phyloP scores from a whole-genome alignment of 2,329 filamentous ascomycete genomes.

The Fragosphaeria purpurea region DNA sequence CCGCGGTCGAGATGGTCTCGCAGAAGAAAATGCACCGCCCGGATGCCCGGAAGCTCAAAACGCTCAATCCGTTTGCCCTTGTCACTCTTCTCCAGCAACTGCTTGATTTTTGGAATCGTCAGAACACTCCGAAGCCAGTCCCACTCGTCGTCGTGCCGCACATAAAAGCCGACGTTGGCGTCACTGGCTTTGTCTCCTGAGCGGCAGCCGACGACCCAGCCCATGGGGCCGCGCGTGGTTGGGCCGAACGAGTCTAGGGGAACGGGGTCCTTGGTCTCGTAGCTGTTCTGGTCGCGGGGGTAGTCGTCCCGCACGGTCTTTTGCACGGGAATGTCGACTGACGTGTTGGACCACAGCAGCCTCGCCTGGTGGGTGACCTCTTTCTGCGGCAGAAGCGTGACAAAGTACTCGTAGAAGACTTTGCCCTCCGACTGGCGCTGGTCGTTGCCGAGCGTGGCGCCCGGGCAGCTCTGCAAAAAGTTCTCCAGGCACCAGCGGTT shows the following conservation, averaged over 20 bases:
- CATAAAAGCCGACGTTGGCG: constrained; percentile 36
- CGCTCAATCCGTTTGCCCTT: constrained; percentile 28
- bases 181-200: constrained; percentile 33
- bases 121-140: constrained; percentile 33
- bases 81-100: constrained; percentile 26
- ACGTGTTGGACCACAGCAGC: constrained; percentile 9
- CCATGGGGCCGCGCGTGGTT: constrained; percentile 13
- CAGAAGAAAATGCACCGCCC: constrained; percentile 11
- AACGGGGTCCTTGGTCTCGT: constrained; percentile 5
- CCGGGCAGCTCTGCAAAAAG: not conserved
- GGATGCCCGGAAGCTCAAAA: constrained; percentile 34
- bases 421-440: not conserved
- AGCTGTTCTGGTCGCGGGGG: constrained; percentile 1
- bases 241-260: constrained; percentile 4
- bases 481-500: no score
- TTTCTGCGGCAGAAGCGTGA: constrained; percentile 11
- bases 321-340: constrained; percentile 12
- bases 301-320: constrained; percentile 11
- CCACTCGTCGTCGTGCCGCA: constrained; percentile 31
- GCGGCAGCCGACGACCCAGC: constrained; percentile 22
- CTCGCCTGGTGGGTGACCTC: constrained; percentile 13
- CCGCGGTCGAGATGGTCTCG: constrained; percentile 21
- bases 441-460: not conserved
- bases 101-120: constrained; percentile 26
- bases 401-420: not conserved